Percentiles rank a stretch among this genome's conserved stretches.
phyloP scores from a whole-genome alignment of 352 stramenopile species.

The Globisporangium barbulae region DNA sequence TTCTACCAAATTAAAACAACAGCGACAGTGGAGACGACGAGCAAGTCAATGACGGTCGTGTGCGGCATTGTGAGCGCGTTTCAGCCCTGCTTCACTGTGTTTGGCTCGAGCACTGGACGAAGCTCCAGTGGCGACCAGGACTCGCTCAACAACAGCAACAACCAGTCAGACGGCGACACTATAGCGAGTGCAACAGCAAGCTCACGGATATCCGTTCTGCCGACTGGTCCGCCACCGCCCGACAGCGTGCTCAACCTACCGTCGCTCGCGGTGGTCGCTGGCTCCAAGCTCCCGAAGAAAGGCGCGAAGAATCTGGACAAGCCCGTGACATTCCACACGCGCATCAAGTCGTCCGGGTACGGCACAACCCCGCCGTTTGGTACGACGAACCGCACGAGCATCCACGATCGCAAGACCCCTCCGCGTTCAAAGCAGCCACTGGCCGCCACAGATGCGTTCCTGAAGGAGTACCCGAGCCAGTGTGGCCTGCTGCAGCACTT shows the following conservation, averaged over 20 bases:
- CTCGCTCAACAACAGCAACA: neutral
- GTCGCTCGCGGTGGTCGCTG: slow-evolving; percentile 26
- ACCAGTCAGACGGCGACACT: neutral
- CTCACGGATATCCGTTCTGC: slow-evolving; percentile 44
- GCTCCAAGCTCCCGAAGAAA: slow-evolving; percentile 16
- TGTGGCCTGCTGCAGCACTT: slow-evolving; percentile 58
- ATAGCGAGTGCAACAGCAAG: neutral
- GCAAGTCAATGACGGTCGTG: slow-evolving; percentile 14
- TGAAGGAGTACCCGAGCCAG: slow-evolving; percentile 74
- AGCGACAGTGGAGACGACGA: neutral
- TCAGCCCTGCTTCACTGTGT: slow-evolving; percentile 56
- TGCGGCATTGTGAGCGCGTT: slow-evolving; percentile 69
- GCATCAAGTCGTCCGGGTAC: slow-evolving; percentile 84
- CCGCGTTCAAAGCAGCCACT: neutral
- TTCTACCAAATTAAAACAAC: slow-evolving; percentile 30
- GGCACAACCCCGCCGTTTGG: slow-evolving; percentile 30
- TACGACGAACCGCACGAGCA: slow-evolving; percentile 26
- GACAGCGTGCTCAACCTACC: slow-evolving; percentile 60
- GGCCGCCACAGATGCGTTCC: slow-evolving; percentile 30
- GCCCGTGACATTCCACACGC: slow-evolving; percentile 75
- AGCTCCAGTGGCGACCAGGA: neutral
- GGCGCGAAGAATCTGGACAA: slow-evolving; percentile 46
- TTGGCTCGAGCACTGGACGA: slow-evolving; percentile 3
- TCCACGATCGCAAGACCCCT: slow-evolving; percentile 25
- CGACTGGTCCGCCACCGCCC: slow-evolving; percentile 34